These are phyloP conservation scores for Collybia sp. DNA, from an alignment of 768 basidiomycete genomes.

Conservation along the genomic window DNA sequence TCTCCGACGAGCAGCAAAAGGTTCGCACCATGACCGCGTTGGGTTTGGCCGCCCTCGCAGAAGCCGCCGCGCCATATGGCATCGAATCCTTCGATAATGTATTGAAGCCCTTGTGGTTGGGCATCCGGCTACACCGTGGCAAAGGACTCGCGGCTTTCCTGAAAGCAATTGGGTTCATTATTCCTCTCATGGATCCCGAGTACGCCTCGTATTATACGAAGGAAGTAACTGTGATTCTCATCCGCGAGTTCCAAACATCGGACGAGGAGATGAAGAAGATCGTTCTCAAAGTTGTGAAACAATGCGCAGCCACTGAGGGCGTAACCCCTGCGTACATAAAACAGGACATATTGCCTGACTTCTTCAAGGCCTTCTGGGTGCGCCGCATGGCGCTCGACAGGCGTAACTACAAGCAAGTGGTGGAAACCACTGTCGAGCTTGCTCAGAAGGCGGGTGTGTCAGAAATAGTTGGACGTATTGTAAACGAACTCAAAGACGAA, in stretches of 20 bases:
- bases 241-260: slow-evolving; percentile 97
- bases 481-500: slow-evolving; percentile 89
- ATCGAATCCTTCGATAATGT: slow-evolving; percentile 99
- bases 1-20: slow-evolving; percentile 94
- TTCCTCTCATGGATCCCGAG: slow-evolving; percentile 99
- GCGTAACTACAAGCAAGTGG: slow-evolving; percentile 94
- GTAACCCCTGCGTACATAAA: slow-evolving; percentile 95
- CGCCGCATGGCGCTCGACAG: slow-evolving; percentile 96
- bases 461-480: slow-evolving; percentile 87
- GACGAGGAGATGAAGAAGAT: slow-evolving; percentile 99
- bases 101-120: slow-evolving; percentile 89
- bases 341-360: slow-evolving; percentile 96
- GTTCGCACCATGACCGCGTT: slow-evolving; percentile 95
- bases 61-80: slow-evolving; percentile 97
- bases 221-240: slow-evolving; percentile 94
- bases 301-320: slow-evolving; percentile 97
- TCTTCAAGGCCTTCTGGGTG: slow-evolving; percentile 99
- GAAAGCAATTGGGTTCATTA: slow-evolving; percentile 98
- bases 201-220: slow-evolving; percentile 99
- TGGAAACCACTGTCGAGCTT: slow-evolving; percentile 97
- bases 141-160: slow-evolving; percentile 94
- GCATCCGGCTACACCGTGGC: slow-evolving; percentile 92
- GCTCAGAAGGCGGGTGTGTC: slow-evolving; percentile 96
- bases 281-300: slow-evolving; percentile 97
- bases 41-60: slow-evolving; percentile 89